These are phyloP conservation scores for Biscogniauxia marginata DNA, from an alignment of 2,329 filamentous ascomycete species.

Conservation along the genomic window DNA sequence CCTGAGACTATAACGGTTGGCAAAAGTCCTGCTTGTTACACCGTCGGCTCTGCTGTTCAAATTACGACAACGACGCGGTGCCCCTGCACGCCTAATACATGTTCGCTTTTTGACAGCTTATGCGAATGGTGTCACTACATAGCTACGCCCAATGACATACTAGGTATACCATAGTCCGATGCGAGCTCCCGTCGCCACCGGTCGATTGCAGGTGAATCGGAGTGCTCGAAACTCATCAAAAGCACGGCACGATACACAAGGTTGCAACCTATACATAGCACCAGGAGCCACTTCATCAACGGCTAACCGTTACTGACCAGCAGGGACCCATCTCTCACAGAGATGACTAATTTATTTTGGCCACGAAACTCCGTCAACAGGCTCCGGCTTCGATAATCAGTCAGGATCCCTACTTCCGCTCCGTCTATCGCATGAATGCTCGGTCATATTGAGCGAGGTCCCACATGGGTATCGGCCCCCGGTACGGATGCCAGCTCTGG, in stretches of 20 bases:
- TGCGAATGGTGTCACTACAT: not conserved
- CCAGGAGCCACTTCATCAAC: not conserved
- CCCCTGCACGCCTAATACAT: not conserved
- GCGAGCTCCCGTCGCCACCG: not conserved
- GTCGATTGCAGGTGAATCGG: not conserved
- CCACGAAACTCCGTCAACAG: not conserved
- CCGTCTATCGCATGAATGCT: not conserved
- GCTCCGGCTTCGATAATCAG: not conserved
- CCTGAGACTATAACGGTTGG: too few relatives aligned
- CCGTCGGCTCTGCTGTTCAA: too few relatives aligned
- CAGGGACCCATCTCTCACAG: not conserved
- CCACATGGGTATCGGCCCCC: not conserved
- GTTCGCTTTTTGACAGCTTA: not conserved
- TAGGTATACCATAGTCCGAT: not conserved
- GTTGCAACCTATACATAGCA: not conserved
- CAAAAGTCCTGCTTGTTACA: too few relatives aligned
- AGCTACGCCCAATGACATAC: not conserved
- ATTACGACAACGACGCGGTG: not conserved
- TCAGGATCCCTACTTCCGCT: not conserved
- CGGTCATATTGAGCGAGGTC: not conserved
- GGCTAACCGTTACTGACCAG: not conserved
- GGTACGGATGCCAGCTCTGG: not conserved
- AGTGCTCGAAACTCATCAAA: not conserved
- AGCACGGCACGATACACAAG: not conserved
- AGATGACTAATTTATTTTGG: not conserved